These are phyloP conservation scores for Fusarium sp. DNA, from an alignment of 2,329 filamentous ascomycete genomes.

Conservation along the genomic window DNA sequence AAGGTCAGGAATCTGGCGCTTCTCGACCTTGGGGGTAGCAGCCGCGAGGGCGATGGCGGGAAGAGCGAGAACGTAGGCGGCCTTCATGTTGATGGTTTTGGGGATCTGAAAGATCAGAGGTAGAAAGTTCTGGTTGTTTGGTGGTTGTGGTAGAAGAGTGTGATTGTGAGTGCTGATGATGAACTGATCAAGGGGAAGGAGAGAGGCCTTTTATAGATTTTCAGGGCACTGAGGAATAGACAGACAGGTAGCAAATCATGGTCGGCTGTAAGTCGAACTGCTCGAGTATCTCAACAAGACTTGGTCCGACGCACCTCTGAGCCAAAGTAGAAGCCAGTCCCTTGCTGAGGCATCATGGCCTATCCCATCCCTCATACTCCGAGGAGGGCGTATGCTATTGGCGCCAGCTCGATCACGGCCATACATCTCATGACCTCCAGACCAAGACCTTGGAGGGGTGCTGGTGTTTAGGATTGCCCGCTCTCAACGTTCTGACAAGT, in stretches of 20 bases:
- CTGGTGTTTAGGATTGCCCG: background rate
- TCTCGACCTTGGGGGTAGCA: slow-evolving; percentile 8
- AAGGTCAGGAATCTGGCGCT: background rate
- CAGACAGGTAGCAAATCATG: fast-evolving
- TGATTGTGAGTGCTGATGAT: slow-evolving; percentile 12
- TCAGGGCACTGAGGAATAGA: fast-evolving
- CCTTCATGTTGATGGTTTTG: slow-evolving; percentile 15
- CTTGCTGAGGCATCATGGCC: fast-evolving
- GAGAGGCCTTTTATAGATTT: slow-evolving; percentile 16
- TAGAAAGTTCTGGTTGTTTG: background rate
- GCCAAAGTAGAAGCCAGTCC: fast-evolving
- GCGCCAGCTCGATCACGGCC: fast-evolving
- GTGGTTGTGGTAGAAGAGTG: background rate
- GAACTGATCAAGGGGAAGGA: fast-evolving
- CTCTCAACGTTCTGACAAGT: background rate
- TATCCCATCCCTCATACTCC: fast-evolving
- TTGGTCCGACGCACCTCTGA: too few relatives aligned
- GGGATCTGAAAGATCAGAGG: background rate
- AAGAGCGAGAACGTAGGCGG: slow-evolving; percentile 7
- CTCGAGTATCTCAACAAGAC: fast-evolving
- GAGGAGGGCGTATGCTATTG: background rate
- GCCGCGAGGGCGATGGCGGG: slow-evolving; percentile 18
- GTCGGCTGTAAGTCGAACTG: fast-evolving
- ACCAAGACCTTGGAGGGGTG: background rate
- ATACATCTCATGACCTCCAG: background rate